phyloP scores from a whole-genome alignment of 2,329 filamentous ascomycete genomes.

The Neonectria hederae region DNA sequence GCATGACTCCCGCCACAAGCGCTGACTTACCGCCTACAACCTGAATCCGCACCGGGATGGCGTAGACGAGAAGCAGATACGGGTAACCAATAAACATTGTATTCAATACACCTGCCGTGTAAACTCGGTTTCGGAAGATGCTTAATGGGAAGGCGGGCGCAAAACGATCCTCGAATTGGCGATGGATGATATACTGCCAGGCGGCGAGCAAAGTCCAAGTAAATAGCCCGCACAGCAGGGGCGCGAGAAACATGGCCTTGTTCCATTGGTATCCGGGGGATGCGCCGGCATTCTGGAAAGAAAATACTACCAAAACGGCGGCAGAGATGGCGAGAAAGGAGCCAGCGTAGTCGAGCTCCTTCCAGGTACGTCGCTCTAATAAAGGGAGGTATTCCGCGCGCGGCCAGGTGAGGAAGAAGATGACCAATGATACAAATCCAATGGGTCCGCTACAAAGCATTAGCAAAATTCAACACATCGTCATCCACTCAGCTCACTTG shows the following conservation, averaged over 20 bases:
- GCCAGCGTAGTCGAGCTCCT: conserved; percentile 62
- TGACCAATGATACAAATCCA: conserved; percentile 54
- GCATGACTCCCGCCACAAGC: conserved; percentile 59
- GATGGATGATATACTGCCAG: conserved; percentile 44
- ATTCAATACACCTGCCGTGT: conserved; percentile 53
- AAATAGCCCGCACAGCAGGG: conserved; percentile 42
- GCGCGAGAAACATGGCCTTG: conserved; percentile 47
- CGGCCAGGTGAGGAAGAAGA: conserved; percentile 64
- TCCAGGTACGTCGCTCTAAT: conserved; percentile 54
- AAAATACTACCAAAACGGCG: conserved; percentile 64
- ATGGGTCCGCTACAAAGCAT: conserved; percentile 57
- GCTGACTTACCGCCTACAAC: conserved; percentile 58
- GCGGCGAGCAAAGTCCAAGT: conserved; percentile 42
- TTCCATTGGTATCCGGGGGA: conserved; percentile 53
- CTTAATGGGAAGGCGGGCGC: conserved; percentile 57
- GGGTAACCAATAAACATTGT: conserved; percentile 61
- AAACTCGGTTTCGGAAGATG: conserved; percentile 59
- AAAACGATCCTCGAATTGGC: conserved; percentile 41
- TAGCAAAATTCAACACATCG: not conserved
- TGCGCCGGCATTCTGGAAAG: conserved; percentile 62
- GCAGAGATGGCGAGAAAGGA: conserved; percentile 63
- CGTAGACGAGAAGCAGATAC: conserved; percentile 59
- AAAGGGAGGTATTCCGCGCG: conserved; percentile 50
- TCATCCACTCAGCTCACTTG: conserved; percentile 53
- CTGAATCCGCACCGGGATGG: conserved; percentile 60